These are phyloP conservation scores for Termitomyces sp. DNA, from an alignment of 768 basidiomycete species.

Conservation along the genomic window DNA sequence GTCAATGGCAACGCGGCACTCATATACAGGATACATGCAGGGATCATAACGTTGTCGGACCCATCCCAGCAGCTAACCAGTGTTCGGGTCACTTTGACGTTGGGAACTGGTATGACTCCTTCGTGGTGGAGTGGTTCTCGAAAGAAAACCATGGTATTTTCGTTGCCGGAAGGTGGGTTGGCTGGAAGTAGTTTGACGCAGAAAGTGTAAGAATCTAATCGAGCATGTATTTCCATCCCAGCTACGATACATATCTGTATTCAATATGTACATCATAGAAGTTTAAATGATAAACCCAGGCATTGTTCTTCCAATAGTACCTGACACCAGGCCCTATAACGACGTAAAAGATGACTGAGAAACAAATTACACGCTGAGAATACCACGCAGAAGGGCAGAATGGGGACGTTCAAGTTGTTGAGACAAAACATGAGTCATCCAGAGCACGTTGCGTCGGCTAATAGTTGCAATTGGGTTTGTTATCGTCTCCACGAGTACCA, in stretches of 20 bases:
- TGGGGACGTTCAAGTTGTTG: too few relatives aligned
- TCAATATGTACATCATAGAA: background rate
- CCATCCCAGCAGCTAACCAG: slow-evolving; percentile 50
- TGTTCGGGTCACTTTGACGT: slow-evolving; percentile 31
- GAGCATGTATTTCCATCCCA: background rate
- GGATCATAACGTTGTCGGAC: slow-evolving; percentile 55
- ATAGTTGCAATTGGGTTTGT: too few relatives aligned
- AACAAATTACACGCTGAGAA: background rate
- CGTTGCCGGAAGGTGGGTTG: slow-evolving; percentile 37
- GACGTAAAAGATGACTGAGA: background rate
- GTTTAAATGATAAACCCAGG: too few relatives aligned
- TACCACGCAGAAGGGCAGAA: too few relatives aligned
- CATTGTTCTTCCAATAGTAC: too few relatives aligned
- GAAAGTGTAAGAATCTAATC: background rate
- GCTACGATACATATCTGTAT: background rate
- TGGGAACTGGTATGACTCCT: slow-evolving; percentile 13
- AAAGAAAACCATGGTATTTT: slow-evolving; percentile 27
- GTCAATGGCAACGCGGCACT: slow-evolving; percentile 37
- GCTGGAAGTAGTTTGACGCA: slow-evolving; percentile 44
- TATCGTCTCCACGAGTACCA: too few relatives aligned
- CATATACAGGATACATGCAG: slow-evolving; percentile 34
- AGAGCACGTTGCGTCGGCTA: too few relatives aligned
- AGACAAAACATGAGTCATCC: too few relatives aligned
- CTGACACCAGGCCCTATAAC: too few relatives aligned
- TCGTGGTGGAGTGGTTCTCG: slow-evolving; percentile 18